Percentiles rank a stretch among this genome's conserved stretches.
These are phyloP conservation scores for Coemansia sp. DNA, from an alignment of 192 early-diverging fungal species.

Conservation along the genomic window DNA sequence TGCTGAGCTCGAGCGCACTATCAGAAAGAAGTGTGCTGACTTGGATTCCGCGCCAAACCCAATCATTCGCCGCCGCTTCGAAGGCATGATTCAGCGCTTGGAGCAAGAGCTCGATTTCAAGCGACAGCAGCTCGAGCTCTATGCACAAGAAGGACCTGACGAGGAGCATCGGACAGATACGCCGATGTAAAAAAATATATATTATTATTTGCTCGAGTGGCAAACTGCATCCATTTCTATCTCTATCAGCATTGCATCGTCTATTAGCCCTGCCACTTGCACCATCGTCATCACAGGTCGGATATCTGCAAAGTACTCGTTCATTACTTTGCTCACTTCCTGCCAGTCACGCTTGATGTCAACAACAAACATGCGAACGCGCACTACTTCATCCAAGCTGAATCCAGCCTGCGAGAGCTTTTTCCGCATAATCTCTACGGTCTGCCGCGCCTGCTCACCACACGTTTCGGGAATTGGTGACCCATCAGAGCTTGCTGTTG, in stretches of 20 bases:
- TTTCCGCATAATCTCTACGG: constrained; percentile 22
- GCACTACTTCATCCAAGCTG: constrained; percentile 28
- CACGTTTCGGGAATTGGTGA: constrained; percentile 9
- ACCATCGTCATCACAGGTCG: constrained; percentile 51
- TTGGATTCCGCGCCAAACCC: constrained; percentile 50
- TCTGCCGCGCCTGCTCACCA: constrained; percentile 22
- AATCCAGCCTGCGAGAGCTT: constrained; percentile 18
- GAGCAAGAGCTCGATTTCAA: constrained; percentile 41
- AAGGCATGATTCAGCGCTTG: constrained; percentile 43
- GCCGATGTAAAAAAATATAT: neutral
- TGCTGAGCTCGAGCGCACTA: constrained; percentile 41
- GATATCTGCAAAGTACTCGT: constrained; percentile 21
- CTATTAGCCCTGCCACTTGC: constrained; percentile 38
- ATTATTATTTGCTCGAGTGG: constrained; percentile 6
- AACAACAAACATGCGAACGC: constrained; percentile 43
- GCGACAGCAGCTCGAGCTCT: constrained; percentile 28
- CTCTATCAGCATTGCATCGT: constrained; percentile 45
- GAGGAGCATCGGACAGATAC: neutral
- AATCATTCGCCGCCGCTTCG: constrained; percentile 44
- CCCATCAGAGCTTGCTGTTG: constrained; percentile 31
- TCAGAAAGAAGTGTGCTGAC: constrained; percentile 40
- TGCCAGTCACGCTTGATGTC: constrained; percentile 48
- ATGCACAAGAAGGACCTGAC: constrained; percentile 16
- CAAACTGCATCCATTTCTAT: constrained; percentile 50
- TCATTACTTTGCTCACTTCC: constrained; percentile 32